Percentiles rank a stretch among this genome's conserved stretches.
Evolutionary conservation across 2,329 filamentous ascomycete genomes (phyloP).

Genomic region (Mycosphaerelloides madeirae): DNA sequence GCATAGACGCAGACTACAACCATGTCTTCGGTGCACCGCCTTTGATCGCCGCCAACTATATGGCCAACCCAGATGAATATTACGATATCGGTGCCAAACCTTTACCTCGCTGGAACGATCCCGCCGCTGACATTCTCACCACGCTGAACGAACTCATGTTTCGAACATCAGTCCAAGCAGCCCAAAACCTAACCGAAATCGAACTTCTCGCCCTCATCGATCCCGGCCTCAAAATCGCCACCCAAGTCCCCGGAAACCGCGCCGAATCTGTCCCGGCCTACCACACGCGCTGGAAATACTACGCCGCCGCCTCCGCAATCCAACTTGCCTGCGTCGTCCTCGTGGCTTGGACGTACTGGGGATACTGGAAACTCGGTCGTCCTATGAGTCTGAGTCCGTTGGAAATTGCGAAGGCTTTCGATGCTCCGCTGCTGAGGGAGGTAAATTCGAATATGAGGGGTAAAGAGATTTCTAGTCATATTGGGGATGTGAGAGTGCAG

Average conservation of each 20-base stretch:
- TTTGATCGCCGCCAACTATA: not conserved
- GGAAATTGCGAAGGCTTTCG: slow-evolving; percentile 32
- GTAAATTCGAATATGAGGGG: not conserved
- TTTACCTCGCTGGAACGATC: slow-evolving; percentile 3
- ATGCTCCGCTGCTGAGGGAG: slow-evolving; percentile 25
- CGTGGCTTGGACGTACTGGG: slow-evolving; percentile 6
- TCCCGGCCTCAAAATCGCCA: not conserved
- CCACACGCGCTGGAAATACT: slow-evolving; percentile 1
- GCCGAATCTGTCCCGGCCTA: slow-evolving; percentile 3
- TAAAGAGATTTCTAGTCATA: not conserved
- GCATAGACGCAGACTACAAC: not conserved
- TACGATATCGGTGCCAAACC: not conserved
- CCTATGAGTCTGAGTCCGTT: slow-evolving; percentile 30
- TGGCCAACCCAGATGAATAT: not conserved
- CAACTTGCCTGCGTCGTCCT: slow-evolving; percentile 2
- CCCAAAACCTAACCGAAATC: not conserved
- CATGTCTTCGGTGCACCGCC: not conserved
- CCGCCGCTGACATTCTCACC: not conserved
- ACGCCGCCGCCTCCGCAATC: not conserved
- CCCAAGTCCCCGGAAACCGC: not conserved
- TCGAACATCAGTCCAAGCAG: slow-evolving; percentile 5
- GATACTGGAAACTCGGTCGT: slow-evolving; percentile 31
- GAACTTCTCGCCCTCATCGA: slow-evolving; percentile 1
- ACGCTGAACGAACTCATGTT: slow-evolving; percentile 8
- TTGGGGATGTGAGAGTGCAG: not conserved